Evolutionary conservation across 148 eudicot genomes (phyloP).

Genomic region (Vaccinium vitisidaea): DNA sequence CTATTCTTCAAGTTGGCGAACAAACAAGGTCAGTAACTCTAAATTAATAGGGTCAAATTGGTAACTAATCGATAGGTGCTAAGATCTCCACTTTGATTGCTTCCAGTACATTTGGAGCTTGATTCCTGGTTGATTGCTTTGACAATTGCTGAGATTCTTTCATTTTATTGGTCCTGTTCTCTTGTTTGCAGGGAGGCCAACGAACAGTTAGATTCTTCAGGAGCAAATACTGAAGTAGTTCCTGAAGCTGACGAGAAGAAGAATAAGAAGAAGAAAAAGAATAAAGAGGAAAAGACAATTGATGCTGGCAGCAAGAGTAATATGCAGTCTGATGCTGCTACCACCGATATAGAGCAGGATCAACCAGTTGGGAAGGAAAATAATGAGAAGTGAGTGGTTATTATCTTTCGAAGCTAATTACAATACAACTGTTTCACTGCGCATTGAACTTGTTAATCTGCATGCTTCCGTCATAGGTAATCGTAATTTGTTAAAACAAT

Average conservation of each 20-base stretch:
- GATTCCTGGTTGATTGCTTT: background rate
- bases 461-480: background rate
- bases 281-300: slow-evolving; percentile 25
- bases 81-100: background rate
- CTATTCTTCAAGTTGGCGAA: slow-evolving; percentile 36
- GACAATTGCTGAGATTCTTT: background rate
- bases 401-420: background rate
- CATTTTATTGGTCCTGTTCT: slow-evolving; percentile 1
- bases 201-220: slow-evolving; percentile 18
- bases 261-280: slow-evolving; percentile 51
- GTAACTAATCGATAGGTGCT: slow-evolving; percentile 2
- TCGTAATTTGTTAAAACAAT: background rate
- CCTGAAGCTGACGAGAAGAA: slow-evolving; percentile 39
- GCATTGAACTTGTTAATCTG: background rate
- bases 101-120: slow-evolving; percentile 4
- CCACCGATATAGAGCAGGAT: slow-evolving; percentile 7
- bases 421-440: background rate
- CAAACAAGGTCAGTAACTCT: slow-evolving; percentile 44
- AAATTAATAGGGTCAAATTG: background rate
- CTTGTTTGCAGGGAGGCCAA: slow-evolving; percentile 22
- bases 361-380: slow-evolving; percentile 19
- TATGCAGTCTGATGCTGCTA: slow-evolving; percentile 7
- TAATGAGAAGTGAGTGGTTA: slow-evolving; percentile 32
- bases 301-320: slow-evolving; percentile 14
- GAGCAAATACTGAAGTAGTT: slow-evolving; percentile 16